Evolutionary conservation across 306 rosid species (phyloP).

Genomic region (Casuarina equisetifolia): DNA sequence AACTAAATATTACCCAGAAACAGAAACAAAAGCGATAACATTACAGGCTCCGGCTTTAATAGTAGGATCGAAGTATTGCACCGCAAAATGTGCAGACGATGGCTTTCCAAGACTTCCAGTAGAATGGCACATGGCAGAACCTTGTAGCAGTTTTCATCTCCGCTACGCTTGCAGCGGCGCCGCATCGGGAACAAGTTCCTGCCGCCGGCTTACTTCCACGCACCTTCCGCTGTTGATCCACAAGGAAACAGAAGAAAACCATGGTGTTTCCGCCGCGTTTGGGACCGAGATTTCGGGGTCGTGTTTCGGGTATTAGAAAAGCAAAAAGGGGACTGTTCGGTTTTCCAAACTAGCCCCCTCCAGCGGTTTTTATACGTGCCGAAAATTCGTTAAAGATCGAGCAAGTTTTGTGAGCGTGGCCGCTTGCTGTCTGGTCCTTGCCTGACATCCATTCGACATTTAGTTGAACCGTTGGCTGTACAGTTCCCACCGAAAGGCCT

Average conservation of each 20-base stretch:
- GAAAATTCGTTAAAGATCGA: conserved; percentile 13
- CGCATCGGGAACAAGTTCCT: conserved; percentile 80
- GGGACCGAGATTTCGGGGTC: neutral
- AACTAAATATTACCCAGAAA: neutral
- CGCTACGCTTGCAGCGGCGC: conserved; percentile 89
- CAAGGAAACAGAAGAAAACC: conserved; percentile 83
- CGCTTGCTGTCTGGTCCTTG: too few relatives aligned
- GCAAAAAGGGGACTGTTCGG: too few relatives aligned
- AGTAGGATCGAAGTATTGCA: conserved; percentile 63
- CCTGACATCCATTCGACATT: neutral
- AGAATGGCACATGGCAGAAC: conserved; percentile 78
- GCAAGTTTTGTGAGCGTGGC: neutral
- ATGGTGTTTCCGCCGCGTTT: conserved; percentile 9
- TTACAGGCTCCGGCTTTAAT: neutral
- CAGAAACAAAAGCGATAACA: neutral
- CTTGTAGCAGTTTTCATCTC: conserved; percentile 83
- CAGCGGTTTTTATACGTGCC: neutral
- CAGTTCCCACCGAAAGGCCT: neutral
- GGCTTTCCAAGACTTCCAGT: conserved; percentile 78
- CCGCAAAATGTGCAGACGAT: conserved; percentile 81
- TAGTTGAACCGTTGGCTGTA: neutral
- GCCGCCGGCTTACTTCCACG: conserved; percentile 84
- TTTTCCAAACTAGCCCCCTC: too few relatives aligned
- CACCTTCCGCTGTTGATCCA: conserved; percentile 67
- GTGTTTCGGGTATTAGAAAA: too few relatives aligned